phyloP scores from a whole-genome alignment of 768 basidiomycete species.

The Mycena latifolia region DNA sequence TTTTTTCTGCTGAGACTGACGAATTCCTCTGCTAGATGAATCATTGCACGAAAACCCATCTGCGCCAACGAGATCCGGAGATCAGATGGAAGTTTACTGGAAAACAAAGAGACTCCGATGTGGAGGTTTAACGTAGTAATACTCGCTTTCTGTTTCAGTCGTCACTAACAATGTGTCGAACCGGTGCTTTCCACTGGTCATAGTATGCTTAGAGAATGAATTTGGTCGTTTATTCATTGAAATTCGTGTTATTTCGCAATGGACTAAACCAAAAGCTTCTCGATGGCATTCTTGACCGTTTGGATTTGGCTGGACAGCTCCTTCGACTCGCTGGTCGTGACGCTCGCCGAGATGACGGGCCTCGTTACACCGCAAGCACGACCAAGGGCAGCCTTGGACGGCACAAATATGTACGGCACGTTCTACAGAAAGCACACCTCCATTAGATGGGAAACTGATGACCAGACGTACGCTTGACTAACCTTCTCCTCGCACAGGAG shows the following conservation, averaged over 20 bases:
- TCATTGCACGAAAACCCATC: not conserved
- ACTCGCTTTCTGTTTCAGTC: too few relatives aligned
- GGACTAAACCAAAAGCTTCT: slow-evolving; percentile 68
- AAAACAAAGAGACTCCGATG: not conserved
- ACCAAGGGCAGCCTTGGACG: slow-evolving; percentile 94
- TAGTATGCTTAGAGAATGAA: not conserved
- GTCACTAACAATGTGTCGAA: not conserved
- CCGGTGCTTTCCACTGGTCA: not conserved
- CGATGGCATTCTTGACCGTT: slow-evolving; percentile 86
- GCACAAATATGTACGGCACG: slow-evolving; percentile 96
- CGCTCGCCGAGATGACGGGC: slow-evolving; percentile 94
- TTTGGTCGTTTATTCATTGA: not conserved
- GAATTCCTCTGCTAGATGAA: not conserved
- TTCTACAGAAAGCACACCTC: slow-evolving; percentile 72
- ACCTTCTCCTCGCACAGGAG: slow-evolving; percentile 99
- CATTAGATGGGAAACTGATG: not conserved
- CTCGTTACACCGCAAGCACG: slow-evolving; percentile 96
- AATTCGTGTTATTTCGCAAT: slow-evolving; percentile 7
- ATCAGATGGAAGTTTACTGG: slow-evolving; percentile 6
- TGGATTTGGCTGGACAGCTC: slow-evolving; percentile 92
- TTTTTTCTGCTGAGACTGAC: not conserved
- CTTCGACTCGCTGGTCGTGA: slow-evolving; percentile 96
- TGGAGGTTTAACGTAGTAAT: not conserved
- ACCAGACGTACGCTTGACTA: slow-evolving; percentile 24
- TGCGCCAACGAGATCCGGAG: not conserved